phyloP scores from a whole-genome alignment of 805 yeast genomes.

The Wickerhamomyces sydowiorum region DNA sequence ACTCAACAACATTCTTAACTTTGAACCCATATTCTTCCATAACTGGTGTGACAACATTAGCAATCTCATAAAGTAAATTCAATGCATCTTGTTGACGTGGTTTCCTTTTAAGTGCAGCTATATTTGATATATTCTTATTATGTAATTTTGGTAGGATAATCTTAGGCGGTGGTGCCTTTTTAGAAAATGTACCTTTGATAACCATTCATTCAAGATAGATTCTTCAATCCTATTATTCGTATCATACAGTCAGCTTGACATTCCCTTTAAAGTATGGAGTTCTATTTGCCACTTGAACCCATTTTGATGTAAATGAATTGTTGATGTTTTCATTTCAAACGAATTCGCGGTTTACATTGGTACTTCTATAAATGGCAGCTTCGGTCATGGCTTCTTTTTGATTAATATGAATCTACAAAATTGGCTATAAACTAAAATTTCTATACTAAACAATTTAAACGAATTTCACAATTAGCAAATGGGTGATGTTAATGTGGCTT shows the following conservation, averaged over 20 bases:
- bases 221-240: background rate
- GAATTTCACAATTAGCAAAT: too few species aligned
- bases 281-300: too few species aligned
- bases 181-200: conserved; percentile 13
- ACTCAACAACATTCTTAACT: conserved; percentile 69
- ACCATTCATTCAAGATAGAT: conserved; percentile 14
- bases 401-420: too few species aligned
- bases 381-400: too few species aligned
- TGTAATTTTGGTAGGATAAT: conserved; percentile 20
- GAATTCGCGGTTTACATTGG: too few species aligned
- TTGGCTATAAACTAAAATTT: too few species aligned
- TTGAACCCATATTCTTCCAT: conserved; percentile 62
- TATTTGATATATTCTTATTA: conserved; percentile 22
- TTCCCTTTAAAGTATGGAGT: too few species aligned
- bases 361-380: too few species aligned
- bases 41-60: conserved; percentile 68
- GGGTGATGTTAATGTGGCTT: background rate
- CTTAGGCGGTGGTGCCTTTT: conserved; percentile 9
- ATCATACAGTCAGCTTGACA: background rate
- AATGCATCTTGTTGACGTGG: conserved; percentile 45
- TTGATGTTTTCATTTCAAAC: too few species aligned
- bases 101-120: conserved; percentile 44
- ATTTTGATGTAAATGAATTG: too few species aligned
- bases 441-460: background rate
- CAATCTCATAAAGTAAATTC: conserved; percentile 60